A percentile compares a stretch with the other conserved stretches of the same genome.
These are phyloP conservation scores for Lindgomyces ingoldianus DNA, from an alignment of 495 filamentous ascomycete genomes.

Conservation along the genomic window DNA sequence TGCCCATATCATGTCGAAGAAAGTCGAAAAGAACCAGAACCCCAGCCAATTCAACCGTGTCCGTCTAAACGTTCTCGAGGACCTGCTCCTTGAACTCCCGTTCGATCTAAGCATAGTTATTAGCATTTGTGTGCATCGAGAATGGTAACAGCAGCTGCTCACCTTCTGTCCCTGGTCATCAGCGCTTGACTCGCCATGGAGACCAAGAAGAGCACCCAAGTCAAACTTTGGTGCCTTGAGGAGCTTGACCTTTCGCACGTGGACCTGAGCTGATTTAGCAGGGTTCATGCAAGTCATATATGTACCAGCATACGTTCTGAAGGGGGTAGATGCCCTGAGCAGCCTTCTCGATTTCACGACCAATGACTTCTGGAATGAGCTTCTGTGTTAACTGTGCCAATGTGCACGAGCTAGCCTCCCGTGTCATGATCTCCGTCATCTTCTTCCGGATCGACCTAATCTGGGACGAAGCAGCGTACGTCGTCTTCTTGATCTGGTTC, in stretches of 20 bases:
- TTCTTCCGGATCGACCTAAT: conserved; percentile 97
- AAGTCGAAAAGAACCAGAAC: conserved; percentile 24
- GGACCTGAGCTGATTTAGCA: conserved; percentile 68
- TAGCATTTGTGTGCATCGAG: background rate
- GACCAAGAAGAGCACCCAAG: conserved; percentile 86
- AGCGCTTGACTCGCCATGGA: conserved; percentile 94
- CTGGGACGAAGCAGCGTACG: conserved; percentile 92
- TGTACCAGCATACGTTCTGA: conserved; percentile 72
- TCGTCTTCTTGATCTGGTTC: conserved; percentile 99
- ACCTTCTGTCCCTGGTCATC: conserved; percentile 96
- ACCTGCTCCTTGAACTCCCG: conserved; percentile 98
- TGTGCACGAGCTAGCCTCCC: conserved; percentile 90
- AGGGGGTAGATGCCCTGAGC: conserved; percentile 99
- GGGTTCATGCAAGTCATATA: conserved; percentile 8
- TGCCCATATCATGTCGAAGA: conserved; percentile 35
- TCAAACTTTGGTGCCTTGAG: conserved; percentile 98
- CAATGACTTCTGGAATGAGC: conserved; percentile 98
- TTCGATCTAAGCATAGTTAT: conserved; percentile 60
- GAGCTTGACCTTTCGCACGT: conserved; percentile 99
- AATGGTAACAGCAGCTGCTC: background rate
- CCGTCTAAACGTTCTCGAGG: conserved; percentile 80
- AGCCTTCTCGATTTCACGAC: conserved; percentile 98
- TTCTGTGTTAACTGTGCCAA: conserved; percentile 93
- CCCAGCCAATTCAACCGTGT: conserved; percentile 20
- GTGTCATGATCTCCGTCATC: conserved; percentile 98